A percentile compares a stretch with the other conserved stretches of the same genome.
These are phyloP conservation scores for Kwoniella bestiolae DNA, from an alignment of 768 basidiomycete species.

Conservation along the genomic window DNA sequence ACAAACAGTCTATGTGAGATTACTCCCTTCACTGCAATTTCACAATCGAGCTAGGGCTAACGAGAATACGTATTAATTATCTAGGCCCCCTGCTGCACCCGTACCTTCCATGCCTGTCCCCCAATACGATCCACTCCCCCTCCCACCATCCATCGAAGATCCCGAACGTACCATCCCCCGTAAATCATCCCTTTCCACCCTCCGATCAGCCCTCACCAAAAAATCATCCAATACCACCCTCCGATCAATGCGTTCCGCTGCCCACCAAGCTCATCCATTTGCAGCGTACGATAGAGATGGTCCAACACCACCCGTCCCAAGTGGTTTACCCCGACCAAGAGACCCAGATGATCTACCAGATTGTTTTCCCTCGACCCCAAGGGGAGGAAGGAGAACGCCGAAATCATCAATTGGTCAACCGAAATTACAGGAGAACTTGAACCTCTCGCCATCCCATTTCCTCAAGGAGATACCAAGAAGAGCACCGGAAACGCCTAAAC, in stretches of 20 bases:
- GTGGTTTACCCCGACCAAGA: slow-evolving; percentile 4
- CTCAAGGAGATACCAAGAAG: slow-evolving; percentile 31
- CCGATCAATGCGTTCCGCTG: slow-evolving; percentile 28
- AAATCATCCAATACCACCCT: slow-evolving; percentile 45
- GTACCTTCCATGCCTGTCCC: slow-evolving; percentile 8
- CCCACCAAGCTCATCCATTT: slow-evolving; percentile 7
- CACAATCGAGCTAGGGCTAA: too few species aligned
- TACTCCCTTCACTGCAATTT: too few species aligned
- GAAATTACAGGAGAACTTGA: slow-evolving; percentile 10
- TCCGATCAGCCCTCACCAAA: slow-evolving; percentile 40
- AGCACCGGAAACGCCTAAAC: slow-evolving; percentile 41
- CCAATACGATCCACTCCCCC: slow-evolving; percentile 4
- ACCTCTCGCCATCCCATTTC: slow-evolving; percentile 33
- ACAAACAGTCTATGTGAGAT: slow-evolving; percentile 24
- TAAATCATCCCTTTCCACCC: slow-evolving; percentile 42
- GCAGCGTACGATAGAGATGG: slow-evolving; percentile 16
- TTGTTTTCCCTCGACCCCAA: slow-evolving; percentile 33
- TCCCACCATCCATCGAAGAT: slow-evolving; percentile 7
- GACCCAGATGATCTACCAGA: slow-evolving; percentile 14
- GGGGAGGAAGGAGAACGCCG: slow-evolving; percentile 17
- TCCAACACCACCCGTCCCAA: slow-evolving; percentile 26
- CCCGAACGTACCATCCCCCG: slow-evolving; percentile 12
- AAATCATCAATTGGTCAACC: slow-evolving; percentile 47
- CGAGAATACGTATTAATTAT: background rate
- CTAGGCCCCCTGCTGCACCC: background rate